Conservation (phyloP, 1,284 basidiomycete species). For the Afroboletus lepidellus region DNA sequence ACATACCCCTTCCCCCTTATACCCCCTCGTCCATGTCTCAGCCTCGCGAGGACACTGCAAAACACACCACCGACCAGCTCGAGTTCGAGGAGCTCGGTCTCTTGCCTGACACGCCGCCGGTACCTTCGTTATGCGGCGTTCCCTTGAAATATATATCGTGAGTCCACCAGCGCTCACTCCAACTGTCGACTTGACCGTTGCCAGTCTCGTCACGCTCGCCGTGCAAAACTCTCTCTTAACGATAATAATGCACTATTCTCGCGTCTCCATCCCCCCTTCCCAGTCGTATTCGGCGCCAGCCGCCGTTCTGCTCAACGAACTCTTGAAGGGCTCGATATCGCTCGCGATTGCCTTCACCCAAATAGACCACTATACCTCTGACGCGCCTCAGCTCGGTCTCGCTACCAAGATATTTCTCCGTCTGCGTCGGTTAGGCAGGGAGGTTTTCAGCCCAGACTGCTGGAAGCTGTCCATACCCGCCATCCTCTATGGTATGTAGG, state of each 20-base stretch:
- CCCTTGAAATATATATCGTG: constrained; percentile 82
- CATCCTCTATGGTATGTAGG: constrained; percentile 59
- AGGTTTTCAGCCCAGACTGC: constrained; percentile 66
- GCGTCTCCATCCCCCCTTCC: constrained; percentile 76
- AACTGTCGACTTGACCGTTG: not conserved
- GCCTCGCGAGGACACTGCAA: constrained; percentile 27
- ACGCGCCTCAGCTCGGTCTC: constrained; percentile 26
- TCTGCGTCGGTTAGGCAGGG: constrained; percentile 42
- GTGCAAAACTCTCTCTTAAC: constrained; percentile 90
- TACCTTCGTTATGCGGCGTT: constrained; percentile 64
- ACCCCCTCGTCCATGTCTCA: constrained; percentile 32
- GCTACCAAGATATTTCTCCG: constrained; percentile 38
- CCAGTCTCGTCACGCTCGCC: constrained; percentile 85
- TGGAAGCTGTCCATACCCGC: constrained; percentile 84
- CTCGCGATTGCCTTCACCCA: constrained; percentile 53
- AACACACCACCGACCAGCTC: constrained; percentile 39
- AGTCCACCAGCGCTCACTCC: constrained; percentile 36
- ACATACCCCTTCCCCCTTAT: constrained; percentile 16
- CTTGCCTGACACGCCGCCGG: constrained; percentile 37
- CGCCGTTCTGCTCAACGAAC: constrained; percentile 90
- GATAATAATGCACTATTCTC: constrained; percentile 94
- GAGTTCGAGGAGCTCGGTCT: constrained; percentile 52
- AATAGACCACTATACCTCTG: constrained; percentile 37
- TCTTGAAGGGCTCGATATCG: constrained; percentile 89
- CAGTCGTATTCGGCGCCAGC: constrained; percentile 86